These are phyloP conservation scores for Colletotrichum lini DNA, from an alignment of 2,329 filamentous ascomycete species.

Conservation along the genomic window DNA sequence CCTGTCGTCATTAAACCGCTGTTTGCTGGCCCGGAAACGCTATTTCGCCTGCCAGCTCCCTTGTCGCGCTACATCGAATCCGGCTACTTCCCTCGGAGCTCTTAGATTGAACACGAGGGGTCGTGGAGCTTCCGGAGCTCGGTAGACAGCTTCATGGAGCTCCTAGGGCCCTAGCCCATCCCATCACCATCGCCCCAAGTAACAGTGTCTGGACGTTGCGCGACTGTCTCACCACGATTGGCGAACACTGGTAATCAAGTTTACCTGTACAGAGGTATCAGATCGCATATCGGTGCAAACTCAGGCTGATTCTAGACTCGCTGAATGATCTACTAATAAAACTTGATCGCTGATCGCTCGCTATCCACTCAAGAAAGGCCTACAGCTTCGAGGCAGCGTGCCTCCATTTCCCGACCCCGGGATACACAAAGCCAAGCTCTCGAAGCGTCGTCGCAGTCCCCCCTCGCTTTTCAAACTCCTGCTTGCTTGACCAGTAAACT, in stretches of 20 bases:
- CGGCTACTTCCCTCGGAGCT: conserved; percentile 36
- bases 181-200: not conserved
- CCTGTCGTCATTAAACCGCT: conserved; percentile 36
- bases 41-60: conserved; percentile 40
- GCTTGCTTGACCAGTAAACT: conserved; percentile 78
- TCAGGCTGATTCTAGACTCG: not conserved
- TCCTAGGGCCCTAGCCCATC: not conserved
- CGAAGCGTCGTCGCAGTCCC: conserved; percentile 74
- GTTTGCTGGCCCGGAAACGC: conserved; percentile 40
- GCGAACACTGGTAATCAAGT: not conserved
- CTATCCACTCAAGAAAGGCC: not conserved
- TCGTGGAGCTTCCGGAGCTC: conserved; percentile 21
- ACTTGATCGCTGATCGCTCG: not conserved
- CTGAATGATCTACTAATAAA: not conserved
- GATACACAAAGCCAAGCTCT: conserved; percentile 43
- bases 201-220: conserved; percentile 8
- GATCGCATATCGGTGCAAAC: not conserved
- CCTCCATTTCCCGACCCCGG: conserved; percentile 36
- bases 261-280: not conserved
- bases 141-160: not conserved
- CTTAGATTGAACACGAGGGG: conserved; percentile 41
- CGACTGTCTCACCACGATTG: conserved; percentile 17
- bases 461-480: conserved; percentile 78
- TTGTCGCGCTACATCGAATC: conserved; percentile 38
- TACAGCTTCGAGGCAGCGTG: conserved; percentile 18